These are phyloP conservation scores for Ogataea polymorpha DNA, from an alignment of 805 yeast genomes.

Conservation along the genomic window DNA sequence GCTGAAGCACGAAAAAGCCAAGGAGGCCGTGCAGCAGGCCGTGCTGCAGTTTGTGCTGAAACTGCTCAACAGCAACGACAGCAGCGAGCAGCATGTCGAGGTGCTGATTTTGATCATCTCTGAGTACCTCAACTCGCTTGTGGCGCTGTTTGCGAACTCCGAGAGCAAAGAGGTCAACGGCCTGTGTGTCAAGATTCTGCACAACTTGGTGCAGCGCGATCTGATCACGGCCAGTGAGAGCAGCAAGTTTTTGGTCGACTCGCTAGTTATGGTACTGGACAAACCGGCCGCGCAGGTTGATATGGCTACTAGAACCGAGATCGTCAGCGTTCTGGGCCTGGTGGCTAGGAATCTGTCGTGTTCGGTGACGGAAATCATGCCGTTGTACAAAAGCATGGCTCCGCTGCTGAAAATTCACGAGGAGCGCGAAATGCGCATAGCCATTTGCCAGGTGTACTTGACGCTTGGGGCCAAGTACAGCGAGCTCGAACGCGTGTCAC, in stretches of 20 bases:
- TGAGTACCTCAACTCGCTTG: conserved; percentile 48
- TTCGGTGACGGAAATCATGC: conserved; percentile 45
- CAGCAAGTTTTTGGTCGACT: conserved; percentile 48
- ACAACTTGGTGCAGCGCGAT: conserved; percentile 53
- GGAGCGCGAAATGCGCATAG: conserved; percentile 60
- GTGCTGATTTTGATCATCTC: conserved; percentile 59
- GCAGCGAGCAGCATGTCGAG: conserved; percentile 42
- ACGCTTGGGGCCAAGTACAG: conserved; percentile 54
- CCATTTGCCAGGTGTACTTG: conserved; percentile 56
- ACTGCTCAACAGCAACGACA: conserved; percentile 39
- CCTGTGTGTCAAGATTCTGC: conserved; percentile 49
- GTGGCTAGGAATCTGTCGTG: conserved; percentile 54
- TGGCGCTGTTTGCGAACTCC: conserved; percentile 43
- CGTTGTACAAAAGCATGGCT: conserved; percentile 28
- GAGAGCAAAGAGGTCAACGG: conserved; percentile 45
- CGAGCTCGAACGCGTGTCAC: conserved; percentile 44
- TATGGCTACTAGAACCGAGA: conserved; percentile 49
- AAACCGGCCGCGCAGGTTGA: conserved; percentile 53
- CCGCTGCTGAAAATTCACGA: conserved; percentile 54
- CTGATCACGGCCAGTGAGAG: conserved; percentile 55
- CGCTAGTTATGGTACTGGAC: conserved; percentile 59
- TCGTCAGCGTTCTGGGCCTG: conserved; percentile 54
- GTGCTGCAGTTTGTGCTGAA: conserved; percentile 53
- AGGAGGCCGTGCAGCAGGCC: conserved; percentile 59
- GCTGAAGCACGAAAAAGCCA: conserved; percentile 53